These are phyloP conservation scores for Dacryopinax spathularia DNA, from an alignment of 768 basidiomycete species.

Conservation along the genomic window DNA sequence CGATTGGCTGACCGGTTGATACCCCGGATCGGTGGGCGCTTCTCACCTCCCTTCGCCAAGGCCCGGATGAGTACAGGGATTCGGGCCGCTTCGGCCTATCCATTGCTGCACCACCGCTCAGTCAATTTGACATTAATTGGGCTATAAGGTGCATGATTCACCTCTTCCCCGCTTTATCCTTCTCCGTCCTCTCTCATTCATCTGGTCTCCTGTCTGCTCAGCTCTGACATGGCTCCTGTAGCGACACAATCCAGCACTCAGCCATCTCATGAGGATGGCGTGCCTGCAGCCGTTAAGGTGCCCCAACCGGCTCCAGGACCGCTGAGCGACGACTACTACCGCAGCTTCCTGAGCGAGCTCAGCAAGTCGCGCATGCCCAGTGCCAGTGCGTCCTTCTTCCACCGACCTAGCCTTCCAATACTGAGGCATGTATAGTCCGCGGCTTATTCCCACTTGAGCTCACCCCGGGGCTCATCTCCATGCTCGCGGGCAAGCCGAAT, in stretches of 20 bases:
- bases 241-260: not conserved
- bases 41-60: not conserved
- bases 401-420: no score
- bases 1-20: not conserved
- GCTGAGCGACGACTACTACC: not conserved
- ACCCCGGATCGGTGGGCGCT: conserved; percentile 2
- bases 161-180: not conserved
- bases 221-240: not conserved
- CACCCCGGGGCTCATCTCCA: conserved; percentile 59
- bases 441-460: conserved; percentile 66
- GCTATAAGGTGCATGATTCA: conserved; percentile 1
- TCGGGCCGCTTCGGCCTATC: not conserved
- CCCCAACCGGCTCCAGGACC: not conserved
- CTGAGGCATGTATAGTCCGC: conserved; percentile 30
- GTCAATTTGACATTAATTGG: no score
- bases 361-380: conserved; percentile 1
- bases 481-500: conserved; percentile 88
- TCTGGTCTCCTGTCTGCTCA: no score
- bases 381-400: not conserved
- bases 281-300: not conserved
- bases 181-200: not conserved
- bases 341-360: not conserved
- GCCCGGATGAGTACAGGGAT: not conserved
- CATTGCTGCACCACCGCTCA: not conserved
- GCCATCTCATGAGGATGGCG: not conserved